Conservation (phyloP, 306 rosid species). For the Trifolium dubium region DNA sequence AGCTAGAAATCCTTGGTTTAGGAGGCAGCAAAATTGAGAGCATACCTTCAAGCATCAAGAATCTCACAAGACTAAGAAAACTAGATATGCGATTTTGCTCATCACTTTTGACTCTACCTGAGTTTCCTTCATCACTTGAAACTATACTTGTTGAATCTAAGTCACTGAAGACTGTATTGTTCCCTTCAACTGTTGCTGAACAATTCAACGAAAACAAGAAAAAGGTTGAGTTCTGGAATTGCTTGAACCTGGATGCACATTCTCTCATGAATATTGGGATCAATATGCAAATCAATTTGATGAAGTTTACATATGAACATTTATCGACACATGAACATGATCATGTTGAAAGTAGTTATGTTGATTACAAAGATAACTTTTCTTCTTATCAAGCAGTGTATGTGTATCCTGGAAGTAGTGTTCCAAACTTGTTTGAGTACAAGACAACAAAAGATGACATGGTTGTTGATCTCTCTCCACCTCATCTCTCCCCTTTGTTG, state of each 20-base stretch:
- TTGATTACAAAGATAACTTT: not conserved
- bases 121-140: not conserved
- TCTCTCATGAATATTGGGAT: no score
- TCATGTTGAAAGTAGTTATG: not conserved
- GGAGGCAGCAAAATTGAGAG: not conserved
- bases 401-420: not conserved
- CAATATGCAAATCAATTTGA: no score
- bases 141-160: no score
- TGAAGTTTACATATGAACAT: no score
- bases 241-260: no score
- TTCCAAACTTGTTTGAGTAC: not conserved
- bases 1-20: not conserved
- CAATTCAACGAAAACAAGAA: no score
- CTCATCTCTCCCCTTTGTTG: not conserved
- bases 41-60: not conserved
- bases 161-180: no score
- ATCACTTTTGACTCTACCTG: no score
- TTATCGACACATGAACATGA: not conserved
- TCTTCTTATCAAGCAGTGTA: not conserved
- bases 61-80: not conserved
- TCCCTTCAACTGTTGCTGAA: no score
- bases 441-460: not conserved
- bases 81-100: no score
- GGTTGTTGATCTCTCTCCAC: not conserved
- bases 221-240: no score